phyloP scores from a whole-genome alignment of 129 eudicot species.

The Arctium minus region DNA sequence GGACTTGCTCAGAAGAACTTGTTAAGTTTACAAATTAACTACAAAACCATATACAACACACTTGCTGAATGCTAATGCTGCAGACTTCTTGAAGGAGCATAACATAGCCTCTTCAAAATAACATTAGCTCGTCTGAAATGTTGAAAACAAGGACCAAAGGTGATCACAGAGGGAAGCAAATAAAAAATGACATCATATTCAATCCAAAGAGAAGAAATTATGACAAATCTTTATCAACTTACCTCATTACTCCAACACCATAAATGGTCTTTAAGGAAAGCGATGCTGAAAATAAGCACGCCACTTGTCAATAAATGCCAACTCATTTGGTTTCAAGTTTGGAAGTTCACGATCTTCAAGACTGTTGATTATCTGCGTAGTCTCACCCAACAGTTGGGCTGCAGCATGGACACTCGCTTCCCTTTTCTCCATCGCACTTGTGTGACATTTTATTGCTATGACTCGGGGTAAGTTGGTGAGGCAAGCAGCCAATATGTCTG shows the following conservation, averaged over 20 bases:
- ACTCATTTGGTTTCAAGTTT: background rate
- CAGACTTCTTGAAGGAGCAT: no score
- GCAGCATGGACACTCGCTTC: constrained; percentile 25
- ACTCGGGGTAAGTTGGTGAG: constrained; percentile 37
- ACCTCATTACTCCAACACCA: background rate
- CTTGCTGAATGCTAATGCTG: no score
- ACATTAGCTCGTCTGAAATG: no score
- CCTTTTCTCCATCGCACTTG: constrained; percentile 25
- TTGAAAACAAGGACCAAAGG: background rate
- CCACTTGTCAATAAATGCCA: constrained; percentile 34
- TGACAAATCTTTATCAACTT: background rate
- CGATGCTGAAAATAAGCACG: background rate
- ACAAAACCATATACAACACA: no score
- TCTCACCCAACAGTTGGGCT: constrained; percentile 38
- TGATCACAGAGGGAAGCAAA: background rate
- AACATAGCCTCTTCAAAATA: no score
- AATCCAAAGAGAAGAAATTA: background rate
- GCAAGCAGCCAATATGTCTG: constrained; percentile 30
- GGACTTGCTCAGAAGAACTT: no score
- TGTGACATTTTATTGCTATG: constrained; percentile 33
- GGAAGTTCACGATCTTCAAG: constrained; percentile 20
- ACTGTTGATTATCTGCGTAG: constrained; percentile 8
- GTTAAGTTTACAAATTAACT: no score
- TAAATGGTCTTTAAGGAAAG: background rate
- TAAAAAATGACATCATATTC: background rate